Conservation (phyloP, 2,329 filamentous ascomycete species). For the Ilyonectria mors-panacis region DNA sequence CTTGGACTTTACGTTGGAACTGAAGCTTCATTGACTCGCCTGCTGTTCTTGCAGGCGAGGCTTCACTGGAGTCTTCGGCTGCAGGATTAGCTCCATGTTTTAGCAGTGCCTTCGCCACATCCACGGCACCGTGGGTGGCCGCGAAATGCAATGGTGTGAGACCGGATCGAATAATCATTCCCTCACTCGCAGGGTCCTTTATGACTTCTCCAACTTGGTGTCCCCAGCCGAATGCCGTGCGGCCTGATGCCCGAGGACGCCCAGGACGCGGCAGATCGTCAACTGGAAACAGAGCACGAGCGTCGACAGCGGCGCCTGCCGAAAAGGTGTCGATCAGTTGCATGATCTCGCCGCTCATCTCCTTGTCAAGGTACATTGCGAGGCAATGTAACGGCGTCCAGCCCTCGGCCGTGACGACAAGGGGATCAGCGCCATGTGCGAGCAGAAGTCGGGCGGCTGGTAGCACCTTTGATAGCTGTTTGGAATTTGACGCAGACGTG, state of each 20-base stretch:
- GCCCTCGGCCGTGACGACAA: conserved; percentile 40
- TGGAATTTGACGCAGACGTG: rapidly evolving
- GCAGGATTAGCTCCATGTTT: conserved; percentile 23
- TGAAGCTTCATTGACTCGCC: neutral
- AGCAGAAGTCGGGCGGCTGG: conserved; percentile 41
- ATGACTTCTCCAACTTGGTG: neutral
- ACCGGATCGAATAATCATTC: neutral
- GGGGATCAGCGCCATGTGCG: conserved; percentile 39
- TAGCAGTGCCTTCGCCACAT: conserved; percentile 9
- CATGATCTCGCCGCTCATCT: neutral
- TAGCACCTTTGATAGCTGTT: neutral
- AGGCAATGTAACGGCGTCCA: conserved; percentile 47
- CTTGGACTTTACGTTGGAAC: neutral
- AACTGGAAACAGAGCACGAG: neutral
- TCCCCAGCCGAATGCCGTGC: neutral
- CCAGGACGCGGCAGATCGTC: neutral
- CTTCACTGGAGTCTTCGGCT: neutral
- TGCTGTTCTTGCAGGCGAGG: neutral
- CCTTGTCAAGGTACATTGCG: conserved; percentile 22
- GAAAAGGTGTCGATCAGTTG: neutral
- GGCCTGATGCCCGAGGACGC: neutral
- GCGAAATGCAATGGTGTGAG: conserved; percentile 23
- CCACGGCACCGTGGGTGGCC: conserved; percentile 11
- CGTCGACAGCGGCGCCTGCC: neutral
- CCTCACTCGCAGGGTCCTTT: neutral